phyloP scores from a whole-genome alignment of 371 early-diverging fungal genomes.

The Actinomortierella wolfii region DNA sequence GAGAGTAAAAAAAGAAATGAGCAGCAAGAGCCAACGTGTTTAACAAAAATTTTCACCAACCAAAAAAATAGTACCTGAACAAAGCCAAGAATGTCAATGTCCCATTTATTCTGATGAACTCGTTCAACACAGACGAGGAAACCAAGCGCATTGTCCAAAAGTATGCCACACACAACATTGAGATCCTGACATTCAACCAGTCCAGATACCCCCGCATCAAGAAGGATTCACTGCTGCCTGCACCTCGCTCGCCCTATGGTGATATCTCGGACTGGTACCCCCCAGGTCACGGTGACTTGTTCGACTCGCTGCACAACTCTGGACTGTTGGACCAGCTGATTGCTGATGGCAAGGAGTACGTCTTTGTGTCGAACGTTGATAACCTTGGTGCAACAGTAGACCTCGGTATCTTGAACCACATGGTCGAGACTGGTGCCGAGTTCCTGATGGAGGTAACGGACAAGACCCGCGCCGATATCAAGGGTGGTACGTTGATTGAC shows the following conservation, averaged over 20 bases:
- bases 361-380: slow-evolving; percentile 99
- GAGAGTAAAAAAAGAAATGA: neutral
- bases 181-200: slow-evolving; percentile 98
- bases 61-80: slow-evolving; percentile 91
- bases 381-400: slow-evolving; percentile 99
- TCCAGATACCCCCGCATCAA: slow-evolving; percentile 95
- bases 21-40: too few species aligned
- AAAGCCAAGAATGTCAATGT: slow-evolving; percentile 87
- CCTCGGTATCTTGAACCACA: slow-evolving; percentile 89
- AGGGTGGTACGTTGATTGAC: slow-evolving; percentile 99
- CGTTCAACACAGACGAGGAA: slow-evolving; percentile 99
- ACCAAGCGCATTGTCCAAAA: slow-evolving; percentile 97
- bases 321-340: slow-evolving; percentile 96
- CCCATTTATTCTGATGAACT: slow-evolving; percentile 99
- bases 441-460: slow-evolving; percentile 99
- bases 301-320: slow-evolving; percentile 92
- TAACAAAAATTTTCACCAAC: too few species aligned
- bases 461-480: slow-evolving; percentile 99
- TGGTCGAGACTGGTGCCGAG: slow-evolving; percentile 89
- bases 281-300: slow-evolving; percentile 99
- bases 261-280: slow-evolving; percentile 78
- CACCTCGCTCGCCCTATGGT: slow-evolving; percentile 70
- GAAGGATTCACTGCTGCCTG: slow-evolving; percentile 92
- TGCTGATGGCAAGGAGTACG: slow-evolving; percentile 97
- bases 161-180: slow-evolving; percentile 89